phyloP scores from a whole-genome alignment of 306 rosid species.

The Trifolium pratense region DNA sequence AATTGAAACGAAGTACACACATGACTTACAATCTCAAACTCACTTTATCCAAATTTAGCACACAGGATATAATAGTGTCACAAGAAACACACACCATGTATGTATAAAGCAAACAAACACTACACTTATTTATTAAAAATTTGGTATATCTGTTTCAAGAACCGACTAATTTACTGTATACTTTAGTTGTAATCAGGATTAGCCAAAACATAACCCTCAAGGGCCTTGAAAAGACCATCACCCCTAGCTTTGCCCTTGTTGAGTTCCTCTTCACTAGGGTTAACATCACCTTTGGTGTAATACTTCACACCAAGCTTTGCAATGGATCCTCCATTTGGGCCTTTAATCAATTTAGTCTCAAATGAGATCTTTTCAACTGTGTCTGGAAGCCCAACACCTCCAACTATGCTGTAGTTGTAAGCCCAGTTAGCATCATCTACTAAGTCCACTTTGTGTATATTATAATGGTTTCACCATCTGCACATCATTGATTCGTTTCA shows the following conservation, averaged over 20 bases:
- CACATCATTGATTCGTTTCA: background rate
- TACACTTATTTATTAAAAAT: too few species aligned
- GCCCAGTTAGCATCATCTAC: conserved; percentile 36
- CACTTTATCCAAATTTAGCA: background rate
- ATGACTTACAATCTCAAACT: background rate
- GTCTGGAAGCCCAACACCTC: conserved; percentile 39
- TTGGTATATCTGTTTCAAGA: too few species aligned
- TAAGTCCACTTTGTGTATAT: conserved; percentile 43
- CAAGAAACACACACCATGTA: too few species aligned
- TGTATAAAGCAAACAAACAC: too few species aligned
- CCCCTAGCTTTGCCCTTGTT: conserved; percentile 44
- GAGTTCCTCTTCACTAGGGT: conserved; percentile 39
- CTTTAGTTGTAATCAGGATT: conserved; percentile 41
- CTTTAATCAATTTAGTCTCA: conserved; percentile 39
- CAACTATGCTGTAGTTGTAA: conserved; percentile 48
- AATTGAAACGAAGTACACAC: background rate
- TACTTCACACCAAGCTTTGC: conserved; percentile 34
- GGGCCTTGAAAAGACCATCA: conserved; percentile 48
- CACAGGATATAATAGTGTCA: too few species aligned
- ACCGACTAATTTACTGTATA: too few species aligned
- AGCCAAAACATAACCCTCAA: conserved; percentile 50
- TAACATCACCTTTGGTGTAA: conserved; percentile 37
- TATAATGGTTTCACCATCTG: conserved; percentile 36
- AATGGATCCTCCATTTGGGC: conserved; percentile 47
- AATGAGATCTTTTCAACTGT: conserved; percentile 46